Evolutionary conservation across 2,329 filamentous ascomycete species (phyloP).

Genomic region (Botryosphaeria dothidea): DNA sequence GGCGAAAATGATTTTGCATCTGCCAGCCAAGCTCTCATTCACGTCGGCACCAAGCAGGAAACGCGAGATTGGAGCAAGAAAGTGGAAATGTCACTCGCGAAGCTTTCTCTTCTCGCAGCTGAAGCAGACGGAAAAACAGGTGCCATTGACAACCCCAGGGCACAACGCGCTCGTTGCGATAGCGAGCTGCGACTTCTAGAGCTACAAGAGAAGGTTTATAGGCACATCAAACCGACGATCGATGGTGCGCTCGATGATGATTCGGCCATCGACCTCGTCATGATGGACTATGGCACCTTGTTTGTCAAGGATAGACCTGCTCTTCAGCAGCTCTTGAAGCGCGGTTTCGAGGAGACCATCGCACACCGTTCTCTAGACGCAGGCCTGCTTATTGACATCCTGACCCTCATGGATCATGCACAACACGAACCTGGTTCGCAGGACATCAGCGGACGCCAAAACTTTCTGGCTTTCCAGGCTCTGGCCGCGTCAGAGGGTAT

Average conservation of each 20-base stretch:
- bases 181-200: conserved; percentile 67
- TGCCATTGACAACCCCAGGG: conserved; percentile 42
- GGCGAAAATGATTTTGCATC: conserved; percentile 72
- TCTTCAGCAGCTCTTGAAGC: conserved; percentile 70
- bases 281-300: conserved; percentile 60
- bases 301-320: conserved; percentile 56
- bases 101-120: conserved; percentile 70
- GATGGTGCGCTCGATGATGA: conserved; percentile 75
- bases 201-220: conserved; percentile 78
- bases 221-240: conserved; percentile 68
- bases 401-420: conserved; percentile 73
- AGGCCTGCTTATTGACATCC: conserved; percentile 66
- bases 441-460: conserved; percentile 44
- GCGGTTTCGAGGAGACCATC: conserved; percentile 69
- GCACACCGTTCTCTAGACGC: conserved; percentile 66
- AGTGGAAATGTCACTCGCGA: conserved; percentile 85
- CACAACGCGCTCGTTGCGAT: conserved; percentile 55
- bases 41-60: conserved; percentile 71
- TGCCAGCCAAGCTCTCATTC: conserved; percentile 70
- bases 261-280: conserved; percentile 73
- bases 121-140: conserved; percentile 35
- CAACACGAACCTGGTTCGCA: conserved; percentile 45
- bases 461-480: conserved; percentile 63
- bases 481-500: conserved; percentile 53
- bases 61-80: conserved; percentile 89